phyloP scores from a whole-genome alignment of 768 basidiomycete genomes.

The Exsudoporus frostii region DNA sequence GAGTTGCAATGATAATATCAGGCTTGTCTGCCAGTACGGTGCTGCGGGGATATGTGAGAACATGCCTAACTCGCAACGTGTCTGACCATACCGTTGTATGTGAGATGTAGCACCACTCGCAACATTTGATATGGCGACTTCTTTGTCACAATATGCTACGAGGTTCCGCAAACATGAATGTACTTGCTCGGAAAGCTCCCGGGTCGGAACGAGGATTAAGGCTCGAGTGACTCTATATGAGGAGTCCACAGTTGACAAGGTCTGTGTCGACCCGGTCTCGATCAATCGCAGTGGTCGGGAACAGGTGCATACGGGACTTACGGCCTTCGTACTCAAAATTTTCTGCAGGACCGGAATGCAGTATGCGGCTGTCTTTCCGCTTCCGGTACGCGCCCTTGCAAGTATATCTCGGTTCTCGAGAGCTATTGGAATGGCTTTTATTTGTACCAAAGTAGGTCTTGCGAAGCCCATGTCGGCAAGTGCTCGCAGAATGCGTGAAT shows the following conservation, averaged over 20 bases:
- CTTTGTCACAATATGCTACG: slow-evolving; percentile 75
- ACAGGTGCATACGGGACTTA: slow-evolving; percentile 37
- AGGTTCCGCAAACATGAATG: slow-evolving; percentile 61
- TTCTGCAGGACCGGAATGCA: slow-evolving; percentile 90
- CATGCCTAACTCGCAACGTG: not conserved
- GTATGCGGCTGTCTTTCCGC: slow-evolving; percentile 96
- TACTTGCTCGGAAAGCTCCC: slow-evolving; percentile 92
- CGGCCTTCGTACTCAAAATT: slow-evolving; percentile 75
- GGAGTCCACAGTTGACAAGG: slow-evolving; percentile 38
- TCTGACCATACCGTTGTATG: slow-evolving; percentile 58
- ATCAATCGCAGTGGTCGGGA: not conserved
- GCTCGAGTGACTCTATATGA: slow-evolving; percentile 62
- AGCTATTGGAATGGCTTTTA: slow-evolving; percentile 88
- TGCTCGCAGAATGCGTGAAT: slow-evolving; percentile 80
- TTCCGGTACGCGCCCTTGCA: slow-evolving; percentile 91
- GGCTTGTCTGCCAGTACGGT: slow-evolving; percentile 64
- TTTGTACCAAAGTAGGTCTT: slow-evolving; percentile 88
- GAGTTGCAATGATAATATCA: slow-evolving; percentile 78
- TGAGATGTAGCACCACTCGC: slow-evolving; percentile 68
- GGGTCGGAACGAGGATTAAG: slow-evolving; percentile 82
- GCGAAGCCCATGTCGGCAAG: slow-evolving; percentile 90
- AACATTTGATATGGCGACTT: slow-evolving; percentile 70
- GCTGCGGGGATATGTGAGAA: slow-evolving; percentile 31
- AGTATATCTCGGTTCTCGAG: slow-evolving; percentile 88
- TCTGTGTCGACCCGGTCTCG: slow-evolving; percentile 16